These are phyloP conservation scores for Rhododendron simsii DNA, from an alignment of 148 eudicot genomes.

Conservation along the genomic window DNA sequence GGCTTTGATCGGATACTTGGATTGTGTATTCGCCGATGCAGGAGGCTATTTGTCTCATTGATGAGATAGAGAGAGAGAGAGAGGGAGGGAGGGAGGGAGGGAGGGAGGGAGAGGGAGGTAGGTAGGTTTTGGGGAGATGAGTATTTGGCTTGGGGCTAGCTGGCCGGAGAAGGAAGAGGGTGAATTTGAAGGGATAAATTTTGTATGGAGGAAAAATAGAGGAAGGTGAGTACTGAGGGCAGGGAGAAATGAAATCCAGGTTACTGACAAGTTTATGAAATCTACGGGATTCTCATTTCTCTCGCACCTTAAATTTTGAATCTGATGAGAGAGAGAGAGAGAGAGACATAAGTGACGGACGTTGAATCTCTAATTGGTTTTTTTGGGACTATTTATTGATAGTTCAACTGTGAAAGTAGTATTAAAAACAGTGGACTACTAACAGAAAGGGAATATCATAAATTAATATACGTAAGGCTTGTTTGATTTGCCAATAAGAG, in stretches of 20 bases:
- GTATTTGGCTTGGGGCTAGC: background rate
- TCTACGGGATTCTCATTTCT: conserved; percentile 11
- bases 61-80: conserved; percentile 6
- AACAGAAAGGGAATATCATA: too few species aligned
- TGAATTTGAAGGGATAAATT: background rate
- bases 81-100: conserved; percentile 1
- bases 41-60: conserved; percentile 59
- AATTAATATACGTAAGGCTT: too few species aligned
- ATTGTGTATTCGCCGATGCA: conserved; percentile 67
- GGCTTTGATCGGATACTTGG: conserved; percentile 43
- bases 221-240: conserved; percentile 15
- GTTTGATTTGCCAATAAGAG: too few species aligned
- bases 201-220: background rate
- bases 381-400: conserved; percentile 6
- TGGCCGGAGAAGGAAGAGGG: background rate
- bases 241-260: conserved; percentile 18
- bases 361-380: background rate
- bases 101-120: too few species aligned
- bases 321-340: conserved; percentile 7
- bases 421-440: too few species aligned
- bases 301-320: conserved; percentile 24
- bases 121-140: too few species aligned
- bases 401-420: background rate
- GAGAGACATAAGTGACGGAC: background rate
- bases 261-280: conserved; percentile 25